Evolutionary conservation across 352 stramenopile species (phyloP).

Genomic region (Phytophthora kernoviae): DNA sequence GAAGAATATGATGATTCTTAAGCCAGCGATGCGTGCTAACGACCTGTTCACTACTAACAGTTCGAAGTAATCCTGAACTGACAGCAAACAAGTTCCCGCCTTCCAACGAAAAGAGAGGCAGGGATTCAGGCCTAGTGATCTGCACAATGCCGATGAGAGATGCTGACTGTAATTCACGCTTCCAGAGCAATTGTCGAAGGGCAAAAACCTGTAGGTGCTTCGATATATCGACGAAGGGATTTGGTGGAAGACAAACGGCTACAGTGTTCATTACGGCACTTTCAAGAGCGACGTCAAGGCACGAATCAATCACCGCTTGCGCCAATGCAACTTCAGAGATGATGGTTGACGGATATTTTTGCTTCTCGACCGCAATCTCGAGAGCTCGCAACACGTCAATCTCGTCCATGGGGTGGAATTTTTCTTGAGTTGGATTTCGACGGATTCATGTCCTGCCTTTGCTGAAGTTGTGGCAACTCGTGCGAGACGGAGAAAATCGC

Average conservation of each 20-base stretch:
- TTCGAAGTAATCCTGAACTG: slow-evolving; percentile 25
- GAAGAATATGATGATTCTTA: slow-evolving; percentile 17
- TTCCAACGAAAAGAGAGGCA: slow-evolving; percentile 13
- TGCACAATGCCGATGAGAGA: slow-evolving; percentile 1
- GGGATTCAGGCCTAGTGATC: not conserved
- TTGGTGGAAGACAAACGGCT: slow-evolving; percentile 42
- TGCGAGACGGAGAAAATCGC: slow-evolving; percentile 27
- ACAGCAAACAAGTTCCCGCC: slow-evolving; percentile 7
- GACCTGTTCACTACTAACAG: slow-evolving; percentile 17
- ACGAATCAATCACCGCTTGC: slow-evolving; percentile 51
- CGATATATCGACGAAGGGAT: slow-evolving; percentile 54
- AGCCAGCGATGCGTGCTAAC: slow-evolving; percentile 29
- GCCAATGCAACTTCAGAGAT: slow-evolving; percentile 47
- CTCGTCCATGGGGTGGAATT: slow-evolving; percentile 1
- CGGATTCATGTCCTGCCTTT: not conserved
- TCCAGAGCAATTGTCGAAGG: slow-evolving; percentile 38
- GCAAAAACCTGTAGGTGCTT: slow-evolving; percentile 44
- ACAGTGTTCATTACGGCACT: slow-evolving; percentile 58
- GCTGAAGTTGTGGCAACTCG: not conserved
- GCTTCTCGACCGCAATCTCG: slow-evolving; percentile 31
- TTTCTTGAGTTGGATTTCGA: not conserved
- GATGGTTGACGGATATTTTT: slow-evolving; percentile 44
- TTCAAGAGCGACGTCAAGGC: slow-evolving; percentile 53
- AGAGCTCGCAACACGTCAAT: slow-evolving; percentile 42
- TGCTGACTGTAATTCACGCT: slow-evolving; percentile 1